Conservation (phyloP, 1,139 yeast genomes). For the Hyphopichia buzzinii region DNA sequence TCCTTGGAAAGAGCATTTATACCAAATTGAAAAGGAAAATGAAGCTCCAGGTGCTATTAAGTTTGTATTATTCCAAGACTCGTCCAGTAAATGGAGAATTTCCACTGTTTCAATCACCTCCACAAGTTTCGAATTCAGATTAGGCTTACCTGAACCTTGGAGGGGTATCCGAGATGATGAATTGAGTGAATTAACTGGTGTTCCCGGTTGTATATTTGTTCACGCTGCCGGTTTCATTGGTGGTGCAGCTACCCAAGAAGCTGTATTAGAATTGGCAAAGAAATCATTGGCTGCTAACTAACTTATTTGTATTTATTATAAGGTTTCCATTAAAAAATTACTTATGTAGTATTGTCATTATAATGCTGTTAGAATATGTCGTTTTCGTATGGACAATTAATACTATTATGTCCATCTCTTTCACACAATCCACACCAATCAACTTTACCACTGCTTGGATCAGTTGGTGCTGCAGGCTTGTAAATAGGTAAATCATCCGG, state of each 20-base stretch:
- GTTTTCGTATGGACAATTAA: constrained; percentile 83
- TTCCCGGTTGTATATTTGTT: constrained; percentile 83
- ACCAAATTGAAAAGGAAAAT: constrained; percentile 65
- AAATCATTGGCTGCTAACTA: constrained; percentile 20
- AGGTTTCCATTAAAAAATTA: no score
- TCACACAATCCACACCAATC: constrained; percentile 95
- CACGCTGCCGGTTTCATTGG: constrained; percentile 99
- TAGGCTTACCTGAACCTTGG: constrained; percentile 86
- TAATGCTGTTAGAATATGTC: constrained; percentile 37
- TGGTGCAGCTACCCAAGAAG: constrained; percentile 80
- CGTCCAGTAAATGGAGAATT: constrained; percentile 76
- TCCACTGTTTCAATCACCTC: constrained; percentile 81
- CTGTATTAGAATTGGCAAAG: constrained; percentile 74
- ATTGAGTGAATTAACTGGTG: constrained; percentile 68
- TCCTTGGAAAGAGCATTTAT: constrained; percentile 95
- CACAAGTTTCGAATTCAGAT: constrained; percentile 79
- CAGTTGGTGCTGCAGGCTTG: constrained; percentile 48
- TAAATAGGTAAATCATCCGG: constrained; percentile 47
- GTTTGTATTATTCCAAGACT: constrained; percentile 79
- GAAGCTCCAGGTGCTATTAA: constrained; percentile 54
- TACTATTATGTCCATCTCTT: constrained; percentile 79
- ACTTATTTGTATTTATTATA: no score
- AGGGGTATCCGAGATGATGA: constrained; percentile 91
- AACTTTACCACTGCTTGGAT: constrained; percentile 71
- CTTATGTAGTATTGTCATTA: no score